Base-by-base conservation (phyloP, 164 flowering plant species). In the Chimonanthus praecox region DNA sequence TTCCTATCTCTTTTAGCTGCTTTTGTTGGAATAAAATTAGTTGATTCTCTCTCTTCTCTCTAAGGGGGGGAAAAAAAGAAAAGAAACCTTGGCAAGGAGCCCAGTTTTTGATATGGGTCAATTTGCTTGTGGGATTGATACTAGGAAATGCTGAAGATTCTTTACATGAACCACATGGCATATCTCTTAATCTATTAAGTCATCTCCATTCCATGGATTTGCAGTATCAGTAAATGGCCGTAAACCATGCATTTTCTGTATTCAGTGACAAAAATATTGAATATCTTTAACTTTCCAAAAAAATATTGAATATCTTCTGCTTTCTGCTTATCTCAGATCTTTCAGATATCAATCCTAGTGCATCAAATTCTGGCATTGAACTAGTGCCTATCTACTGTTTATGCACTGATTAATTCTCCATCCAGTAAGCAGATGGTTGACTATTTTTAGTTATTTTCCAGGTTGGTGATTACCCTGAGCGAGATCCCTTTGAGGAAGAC, bases 381-480 rank as follows among this genome's bases (percentile, higher is more conserved):
- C 11, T 54, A 54, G n/a, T 54, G 60, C 11, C 16, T 54, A 4
- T 11, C 60, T 54, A 15, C 60, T 10, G 11, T 54, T 9, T 49
- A 5, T 49, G 51, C 1, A 49, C 51, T 54, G 16, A 54, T 54
- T n/a, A 10, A 3, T 66, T 45, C 16, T 44, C 45, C 15, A 45
- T 45, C 7, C 5, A 66, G 68, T 66, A 46, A 66, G 33, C n/a
- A 48, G 4, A 7, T 47, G 16, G 7, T 68, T 48, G 48, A 16
- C 72, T 46, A 6, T 64, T 65, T 10, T 45, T 21, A 48, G 33
- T 76, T 2, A 11, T 58, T 61, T 80, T 77, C 54, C 85, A 88
- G 89, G 93, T 87, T 71, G 93, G 93, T 64, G 90, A 89, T 75
- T 89, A 85, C 73, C 88, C 90, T 10, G 90, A 89, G 75, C 74